Evolutionary conservation across 1,139 yeast genomes (phyloP).

Genomic region (Maudiozyma humilis): DNA sequence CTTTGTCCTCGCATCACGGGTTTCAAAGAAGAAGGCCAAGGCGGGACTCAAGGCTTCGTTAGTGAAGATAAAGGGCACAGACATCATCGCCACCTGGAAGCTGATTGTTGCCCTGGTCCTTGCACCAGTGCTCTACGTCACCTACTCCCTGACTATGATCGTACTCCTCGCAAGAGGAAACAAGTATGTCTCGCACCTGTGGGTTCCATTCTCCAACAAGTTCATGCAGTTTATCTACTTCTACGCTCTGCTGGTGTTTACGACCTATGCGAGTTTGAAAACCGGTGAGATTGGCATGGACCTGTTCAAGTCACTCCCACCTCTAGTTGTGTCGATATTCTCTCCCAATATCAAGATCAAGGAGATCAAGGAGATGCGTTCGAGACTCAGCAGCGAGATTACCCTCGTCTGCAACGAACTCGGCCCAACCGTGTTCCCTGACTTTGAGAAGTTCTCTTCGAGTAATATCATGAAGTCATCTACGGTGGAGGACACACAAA

Average conservation of each 20-base stretch:
- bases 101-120: slow-evolving; percentile 79
- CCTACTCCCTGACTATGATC: slow-evolving; percentile 67
- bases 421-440: slow-evolving; percentile 62
- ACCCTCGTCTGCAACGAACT: slow-evolving; percentile 50
- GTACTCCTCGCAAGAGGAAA: slow-evolving; percentile 22
- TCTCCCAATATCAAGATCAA: slow-evolving; percentile 39
- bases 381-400: slow-evolving; percentile 43
- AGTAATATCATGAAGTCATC: slow-evolving; percentile 8
- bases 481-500: slow-evolving; percentile 10
- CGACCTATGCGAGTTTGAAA: slow-evolving; percentile 79
- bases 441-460: slow-evolving; percentile 33
- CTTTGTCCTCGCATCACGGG: slow-evolving; percentile 63
- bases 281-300: slow-evolving; percentile 94
- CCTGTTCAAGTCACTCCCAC: slow-evolving; percentile 71
- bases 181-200: slow-evolving; percentile 10
- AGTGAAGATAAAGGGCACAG: slow-evolving; percentile 85
- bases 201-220: slow-evolving; percentile 17
- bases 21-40: slow-evolving; percentile 62
- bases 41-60: slow-evolving; percentile 82
- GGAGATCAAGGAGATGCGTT: slow-evolving; percentile 43
- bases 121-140: slow-evolving; percentile 76
- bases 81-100: slow-evolving; percentile 95
- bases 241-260: slow-evolving; percentile 43
- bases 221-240: slow-evolving; percentile 26
- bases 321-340: slow-evolving; percentile 65